Evolutionary conservation across 768 basidiomycete genomes (phyloP).

Genomic region (Atractiella rhizophila): DNA sequence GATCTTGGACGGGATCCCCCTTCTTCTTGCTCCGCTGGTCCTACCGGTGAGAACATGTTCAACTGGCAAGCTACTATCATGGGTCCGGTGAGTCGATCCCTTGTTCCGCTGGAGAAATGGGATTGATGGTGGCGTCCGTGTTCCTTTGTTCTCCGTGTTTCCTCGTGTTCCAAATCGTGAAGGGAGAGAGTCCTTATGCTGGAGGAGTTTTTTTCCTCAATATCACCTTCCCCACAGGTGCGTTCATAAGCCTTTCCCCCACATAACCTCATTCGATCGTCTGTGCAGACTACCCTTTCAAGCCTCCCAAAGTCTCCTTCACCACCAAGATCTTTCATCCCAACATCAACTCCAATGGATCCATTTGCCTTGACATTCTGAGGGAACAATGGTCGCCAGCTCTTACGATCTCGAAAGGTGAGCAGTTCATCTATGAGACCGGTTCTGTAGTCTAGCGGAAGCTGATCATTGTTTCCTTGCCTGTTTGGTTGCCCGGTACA

Average conservation of each 20-base stretch:
- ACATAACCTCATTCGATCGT: no score
- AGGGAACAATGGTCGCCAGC: conserved; percentile 99
- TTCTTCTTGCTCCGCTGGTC: conserved; percentile 95
- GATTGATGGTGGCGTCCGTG: not conserved
- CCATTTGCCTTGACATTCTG: conserved; percentile 93
- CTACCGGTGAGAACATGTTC: conserved; percentile 94
- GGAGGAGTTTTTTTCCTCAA: conserved; percentile 98
- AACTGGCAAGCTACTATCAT: conserved; percentile 93
- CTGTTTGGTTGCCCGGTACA: conserved; percentile 19
- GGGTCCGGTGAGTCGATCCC: conserved; percentile 53
- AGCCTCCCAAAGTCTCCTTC: conserved; percentile 98
- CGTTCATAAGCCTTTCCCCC: not conserved
- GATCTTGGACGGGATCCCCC: conserved; percentile 99
- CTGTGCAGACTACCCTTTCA: conserved; percentile 99
- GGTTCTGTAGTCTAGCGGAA: not conserved
- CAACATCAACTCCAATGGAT: conserved; percentile 99
- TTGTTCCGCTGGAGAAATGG: not conserved
- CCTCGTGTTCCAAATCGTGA: not conserved
- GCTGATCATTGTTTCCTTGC: not conserved
- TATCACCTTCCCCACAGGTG: conserved; percentile 67
- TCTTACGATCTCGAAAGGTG: conserved; percentile 94
- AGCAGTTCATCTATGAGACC: conserved; percentile 10
- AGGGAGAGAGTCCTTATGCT: conserved; percentile 94
- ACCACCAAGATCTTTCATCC: conserved; percentile 99
- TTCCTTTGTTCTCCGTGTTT: not conserved